Evolutionary conservation across 148 eudicot species (phyloP).

Genomic region (Silene uniflora): DNA sequence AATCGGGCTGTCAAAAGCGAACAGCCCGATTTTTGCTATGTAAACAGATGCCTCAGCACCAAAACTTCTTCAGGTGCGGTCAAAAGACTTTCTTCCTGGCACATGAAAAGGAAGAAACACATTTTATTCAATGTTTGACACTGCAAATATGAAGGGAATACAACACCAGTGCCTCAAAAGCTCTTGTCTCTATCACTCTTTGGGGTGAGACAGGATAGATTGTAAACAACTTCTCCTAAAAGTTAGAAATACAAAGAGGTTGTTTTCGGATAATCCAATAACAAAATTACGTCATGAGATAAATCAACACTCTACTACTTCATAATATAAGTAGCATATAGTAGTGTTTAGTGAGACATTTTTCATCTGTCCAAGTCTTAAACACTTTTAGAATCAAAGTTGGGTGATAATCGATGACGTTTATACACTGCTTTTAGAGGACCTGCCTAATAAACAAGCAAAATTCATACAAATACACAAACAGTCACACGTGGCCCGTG

Average conservation of each 20-base stretch:
- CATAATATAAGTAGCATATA: neutral
- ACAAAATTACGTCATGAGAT: no score
- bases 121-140: conserved; percentile 6
- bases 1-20: conserved; percentile 46
- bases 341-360: neutral
- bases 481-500: conserved; percentile 21
- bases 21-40: conserved; percentile 42
- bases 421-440: conserved; percentile 2
- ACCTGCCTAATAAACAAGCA: conserved; percentile 10
- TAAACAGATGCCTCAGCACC: conserved; percentile 4
- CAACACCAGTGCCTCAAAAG: neutral
- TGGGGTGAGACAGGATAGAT: no score
- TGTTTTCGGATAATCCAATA: no score
- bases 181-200: no score
- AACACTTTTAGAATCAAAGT: neutral
- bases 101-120: conserved; percentile 21
- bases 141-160: no score
- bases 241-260: neutral
- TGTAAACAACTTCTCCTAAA: no score
- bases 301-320: no score
- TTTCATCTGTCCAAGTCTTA: neutral
- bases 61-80: conserved; percentile 15
- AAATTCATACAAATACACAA: neutral
- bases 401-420: neutral
- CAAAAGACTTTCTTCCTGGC: conserved; percentile 25